phyloP scores from a whole-genome alignment of 768 basidiomycete genomes.

The Guyanaporus albipodus region DNA sequence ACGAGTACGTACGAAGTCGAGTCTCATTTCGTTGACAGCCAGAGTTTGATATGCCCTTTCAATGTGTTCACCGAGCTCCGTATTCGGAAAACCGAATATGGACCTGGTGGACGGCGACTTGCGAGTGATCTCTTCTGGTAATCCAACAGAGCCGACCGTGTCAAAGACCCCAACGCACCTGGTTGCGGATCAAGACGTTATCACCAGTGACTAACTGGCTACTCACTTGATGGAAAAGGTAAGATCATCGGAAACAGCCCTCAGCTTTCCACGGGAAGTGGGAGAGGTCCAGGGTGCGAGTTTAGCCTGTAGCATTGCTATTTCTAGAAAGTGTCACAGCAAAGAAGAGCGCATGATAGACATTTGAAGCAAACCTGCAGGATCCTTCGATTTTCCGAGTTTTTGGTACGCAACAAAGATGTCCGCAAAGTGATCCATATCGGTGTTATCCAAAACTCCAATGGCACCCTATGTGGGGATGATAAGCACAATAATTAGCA shows the following conservation, averaged over 20 bases:
- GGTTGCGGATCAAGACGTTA: slow-evolving; percentile 2
- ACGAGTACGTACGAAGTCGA: slow-evolving; percentile 55
- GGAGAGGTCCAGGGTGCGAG: slow-evolving; percentile 54
- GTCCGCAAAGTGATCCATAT: slow-evolving; percentile 68
- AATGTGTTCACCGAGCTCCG: slow-evolving; percentile 56
- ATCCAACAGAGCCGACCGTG: slow-evolving; percentile 69
- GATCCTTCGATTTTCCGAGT: slow-evolving; percentile 50
- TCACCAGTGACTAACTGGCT: background rate
- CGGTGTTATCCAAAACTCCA: slow-evolving; percentile 62
- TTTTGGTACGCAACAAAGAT: slow-evolving; percentile 63
- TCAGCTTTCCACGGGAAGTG: slow-evolving; percentile 48
- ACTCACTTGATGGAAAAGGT: slow-evolving; percentile 62
- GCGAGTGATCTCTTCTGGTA: slow-evolving; percentile 61
- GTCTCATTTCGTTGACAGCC: slow-evolving; percentile 62
- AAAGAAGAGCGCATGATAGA: background rate
- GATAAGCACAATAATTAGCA: background rate
- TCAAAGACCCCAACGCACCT: slow-evolving; percentile 75
- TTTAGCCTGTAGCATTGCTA: slow-evolving; percentile 36
- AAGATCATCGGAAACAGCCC: slow-evolving; percentile 43
- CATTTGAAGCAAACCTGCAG: slow-evolving; percentile 34
- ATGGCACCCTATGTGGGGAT: slow-evolving; percentile 51
- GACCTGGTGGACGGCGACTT: slow-evolving; percentile 41
- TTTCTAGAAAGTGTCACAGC: slow-evolving; percentile 28
- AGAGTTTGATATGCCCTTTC: slow-evolving; percentile 65
- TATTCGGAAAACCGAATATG: slow-evolving; percentile 65